A percentile compares a stretch with the other conserved stretches of the same genome.
Evolutionary conservation across 805 yeast species (phyloP).

Genomic region (Kazachstania africana): DNA sequence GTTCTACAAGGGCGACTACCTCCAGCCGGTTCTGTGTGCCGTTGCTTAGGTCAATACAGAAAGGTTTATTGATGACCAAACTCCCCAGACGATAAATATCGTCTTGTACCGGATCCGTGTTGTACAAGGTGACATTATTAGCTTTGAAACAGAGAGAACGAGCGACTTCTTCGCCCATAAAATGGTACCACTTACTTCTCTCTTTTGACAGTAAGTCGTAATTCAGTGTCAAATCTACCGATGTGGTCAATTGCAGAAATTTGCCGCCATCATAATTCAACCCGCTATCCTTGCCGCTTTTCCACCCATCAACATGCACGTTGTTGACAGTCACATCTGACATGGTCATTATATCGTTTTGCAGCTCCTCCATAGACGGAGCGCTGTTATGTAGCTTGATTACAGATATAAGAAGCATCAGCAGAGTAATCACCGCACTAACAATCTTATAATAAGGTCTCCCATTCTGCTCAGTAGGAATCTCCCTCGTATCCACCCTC

Average conservation of each 20-base stretch:
- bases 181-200: slow-evolving; percentile 4
- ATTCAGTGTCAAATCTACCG: slow-evolving; percentile 8
- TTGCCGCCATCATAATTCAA: slow-evolving; percentile 15
- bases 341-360: slow-evolving; percentile 8
- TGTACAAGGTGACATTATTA: slow-evolving; percentile 18
- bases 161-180: slow-evolving; percentile 11
- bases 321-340: slow-evolving; percentile 13
- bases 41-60: slow-evolving; percentile 17
- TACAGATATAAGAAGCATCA: no score
- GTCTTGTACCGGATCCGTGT: slow-evolving; percentile 6
- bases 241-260: slow-evolving; percentile 10
- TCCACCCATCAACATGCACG: slow-evolving; percentile 23
- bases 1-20: slow-evolving; percentile 16
- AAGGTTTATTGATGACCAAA: slow-evolving; percentile 9
- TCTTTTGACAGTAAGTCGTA: slow-evolving; percentile 10
- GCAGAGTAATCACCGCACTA: no score
- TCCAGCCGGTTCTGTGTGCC: slow-evolving; percentile 11
- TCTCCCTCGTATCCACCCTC: no score
- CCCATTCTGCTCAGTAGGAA: no score
- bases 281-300: slow-evolving; percentile 6
- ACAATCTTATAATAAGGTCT: no score
- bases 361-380: slow-evolving; percentile 8
- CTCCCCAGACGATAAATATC: slow-evolving; percentile 11
- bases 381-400: no score
- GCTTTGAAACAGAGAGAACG: slow-evolving; percentile 15